These are phyloP conservation scores for Candida anglica DNA, from an alignment of 805 yeast species.

Conservation along the genomic window DNA sequence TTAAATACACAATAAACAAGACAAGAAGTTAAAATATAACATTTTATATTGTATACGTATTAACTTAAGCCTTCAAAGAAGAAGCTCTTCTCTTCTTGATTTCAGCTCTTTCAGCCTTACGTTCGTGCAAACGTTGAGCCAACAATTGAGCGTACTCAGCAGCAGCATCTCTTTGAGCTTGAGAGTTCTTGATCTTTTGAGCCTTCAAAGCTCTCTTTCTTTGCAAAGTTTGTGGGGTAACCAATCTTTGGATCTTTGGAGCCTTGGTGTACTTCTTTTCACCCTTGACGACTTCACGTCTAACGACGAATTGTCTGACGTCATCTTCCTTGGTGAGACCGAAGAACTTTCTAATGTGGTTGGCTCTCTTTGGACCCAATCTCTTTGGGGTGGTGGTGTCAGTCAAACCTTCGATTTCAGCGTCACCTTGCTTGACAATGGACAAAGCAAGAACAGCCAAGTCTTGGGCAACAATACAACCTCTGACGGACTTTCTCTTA, in stretches of 20 bases:
- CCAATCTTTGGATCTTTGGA: conserved; percentile 99
- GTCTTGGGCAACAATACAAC: conserved; percentile 97
- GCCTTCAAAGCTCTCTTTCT: conserved; percentile 97
- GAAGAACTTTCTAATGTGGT: conserved; percentile 99
- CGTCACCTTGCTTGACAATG: conserved; percentile 95
- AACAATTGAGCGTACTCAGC: conserved; percentile 99
- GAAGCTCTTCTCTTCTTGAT: conserved; percentile 99
- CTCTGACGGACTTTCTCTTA: conserved; percentile 99
- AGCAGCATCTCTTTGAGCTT: conserved; percentile 99
- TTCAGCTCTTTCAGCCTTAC: conserved; percentile 98
- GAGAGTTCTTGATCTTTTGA: conserved; percentile 93
- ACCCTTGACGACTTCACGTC: conserved; percentile 98
- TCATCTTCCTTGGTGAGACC: conserved; percentile 95
- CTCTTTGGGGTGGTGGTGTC: conserved; percentile 95
- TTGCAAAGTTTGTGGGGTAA: conserved; percentile 98
- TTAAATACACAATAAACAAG: not conserved
- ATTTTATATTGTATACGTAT: not conserved
- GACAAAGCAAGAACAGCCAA: conserved; percentile 92
- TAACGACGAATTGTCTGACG: conserved; percentile 85
- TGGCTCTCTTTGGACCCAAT: conserved; percentile 99
- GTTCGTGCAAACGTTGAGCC: conserved; percentile 97
- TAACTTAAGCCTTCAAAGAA: conserved; percentile 83
- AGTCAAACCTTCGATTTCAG: conserved; percentile 93
- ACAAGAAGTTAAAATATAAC: not conserved
- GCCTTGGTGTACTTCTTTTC: conserved; percentile 99